A percentile compares a stretch with the other conserved stretches of the same genome.
Conservation (phyloP, 768 basidiomycete genomes). For the Daedaleopsis sinensis region DNA sequence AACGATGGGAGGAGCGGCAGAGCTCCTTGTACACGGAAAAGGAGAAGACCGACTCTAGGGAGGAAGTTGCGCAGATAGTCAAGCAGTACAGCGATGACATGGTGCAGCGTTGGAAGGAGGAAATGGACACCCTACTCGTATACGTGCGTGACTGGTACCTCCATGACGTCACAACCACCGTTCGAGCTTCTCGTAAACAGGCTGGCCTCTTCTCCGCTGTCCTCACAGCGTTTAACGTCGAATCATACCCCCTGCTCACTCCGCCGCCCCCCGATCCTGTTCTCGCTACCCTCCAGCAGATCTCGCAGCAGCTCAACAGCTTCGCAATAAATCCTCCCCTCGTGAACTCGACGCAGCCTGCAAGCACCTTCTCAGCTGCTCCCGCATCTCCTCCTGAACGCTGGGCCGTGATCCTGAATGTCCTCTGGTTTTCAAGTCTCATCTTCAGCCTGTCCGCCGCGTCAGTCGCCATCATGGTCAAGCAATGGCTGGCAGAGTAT, state of each 20-base stretch:
- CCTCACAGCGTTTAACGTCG: conserved; percentile 12
- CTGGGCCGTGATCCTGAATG: conserved; percentile 18
- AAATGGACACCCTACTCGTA: no score
- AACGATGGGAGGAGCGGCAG: no score
- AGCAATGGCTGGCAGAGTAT: conserved; percentile 30
- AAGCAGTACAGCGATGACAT: no score
- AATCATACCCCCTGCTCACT: conserved; percentile 7
- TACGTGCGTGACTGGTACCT: no score
- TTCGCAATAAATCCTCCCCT: not conserved
- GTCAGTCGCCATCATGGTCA: conserved; percentile 29
- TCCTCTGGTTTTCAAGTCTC: conserved; percentile 30
- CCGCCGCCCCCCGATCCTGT: not conserved
- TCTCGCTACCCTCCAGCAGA: not conserved
- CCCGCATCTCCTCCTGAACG: not conserved
- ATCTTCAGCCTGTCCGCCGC: conserved; percentile 27
- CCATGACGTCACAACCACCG: no score
- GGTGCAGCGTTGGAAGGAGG: no score
- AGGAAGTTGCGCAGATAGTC: no score
- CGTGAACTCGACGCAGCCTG: conserved; percentile 15
- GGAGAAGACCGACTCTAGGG: no score
- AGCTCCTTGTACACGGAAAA: no score
- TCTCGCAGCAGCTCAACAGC: not conserved
- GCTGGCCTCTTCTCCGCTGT: conserved; percentile 11
- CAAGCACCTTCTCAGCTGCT: not conserved
- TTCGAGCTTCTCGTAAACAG: no score